Base-by-base conservation (phyloP, 2,329 filamentous ascomycete genomes). In the Lachnellula subtilissima region DNA sequence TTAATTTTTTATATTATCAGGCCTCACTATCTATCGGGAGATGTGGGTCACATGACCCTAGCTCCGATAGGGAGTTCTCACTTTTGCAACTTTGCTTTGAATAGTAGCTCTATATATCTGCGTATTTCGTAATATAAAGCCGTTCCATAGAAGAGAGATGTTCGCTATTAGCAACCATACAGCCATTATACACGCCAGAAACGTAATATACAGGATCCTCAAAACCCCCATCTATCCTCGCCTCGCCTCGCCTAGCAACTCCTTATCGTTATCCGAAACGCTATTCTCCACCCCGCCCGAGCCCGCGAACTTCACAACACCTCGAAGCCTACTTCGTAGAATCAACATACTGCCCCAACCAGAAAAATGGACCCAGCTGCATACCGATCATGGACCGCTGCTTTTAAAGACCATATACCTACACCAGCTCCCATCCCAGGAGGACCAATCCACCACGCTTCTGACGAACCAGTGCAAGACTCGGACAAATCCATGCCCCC, bases 321-420 rank as follows among this genome's bases (percentile, higher is more conserved):
- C 37, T 39, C 14, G 28, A 39, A 17, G 5, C 5, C 37, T 14
- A 39, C 15, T 14, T 39, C 7, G 36, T n/a, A 39, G 3, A 14
- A 39, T 39, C 37, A 14, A 14, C 37, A 39, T 28, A 28, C 8
- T 28, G 2, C 7, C 14, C n/a, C n/a, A 3, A 39, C 2, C 5
- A 39, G 12, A 48, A 23, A 48, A 22, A 58, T 58, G 56, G 56
- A 58, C 1, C 48, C 56, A 32, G 39, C 17, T 14, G 19, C 46
- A n/a, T 59, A 59, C 39, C 50, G 22, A 35, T 39, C 40, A n/a
- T 46, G 51, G 25, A 52, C 32, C 2, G 5, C 4, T n/a, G 45
- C 17, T 1, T 23, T 23, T 28, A 47, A 42, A 5, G 35, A 37
- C 1, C 7, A 35, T 12, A 49, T 46, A 32, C 52, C 57, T 15